Base-by-base conservation (phyloP, 2,329 filamentous ascomycete species). In the Pochonia chlamydosporia region DNA sequence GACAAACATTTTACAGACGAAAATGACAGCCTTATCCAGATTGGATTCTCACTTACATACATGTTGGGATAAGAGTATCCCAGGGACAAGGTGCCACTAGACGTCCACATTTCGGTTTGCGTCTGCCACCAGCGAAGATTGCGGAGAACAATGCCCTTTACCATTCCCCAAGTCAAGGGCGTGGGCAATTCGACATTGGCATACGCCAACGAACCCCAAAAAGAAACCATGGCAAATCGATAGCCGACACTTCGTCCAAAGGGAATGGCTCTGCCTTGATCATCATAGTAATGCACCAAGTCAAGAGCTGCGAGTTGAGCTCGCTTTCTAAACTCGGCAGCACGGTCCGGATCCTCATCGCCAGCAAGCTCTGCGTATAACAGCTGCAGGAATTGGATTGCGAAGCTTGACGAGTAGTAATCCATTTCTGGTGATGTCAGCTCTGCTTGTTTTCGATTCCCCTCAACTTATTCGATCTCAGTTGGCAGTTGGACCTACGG, bases 151-250 rank as follows among this genome's bases (percentile, higher is more conserved):
- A 91, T 75, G 2, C 87, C 87, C 63, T 89, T 89, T 14, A 90
- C 82, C 56, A 87, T 84, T 3, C 87, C 87, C 85, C 86, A 90
- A 3, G 82, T 85, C 45, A 91, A 68, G 0, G 87, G 85, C 7
- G 73, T 73, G 0, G 86, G 85, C 5, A 89, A 73, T 45, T 89
- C 84, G 43, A 89, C 82, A 54, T 82, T 82, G 4, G 86, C 85
- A 57, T 89, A 89, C 1, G 85, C 87, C 24, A 90, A 67, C 0
- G 86, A 84, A 11, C 85, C 83, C 87, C 87, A 91, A 67, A 91
- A 91, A 1, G 82, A 85, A n/a, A 85, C 82, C 82, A 90, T 90
- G 42, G 85, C 87, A 63, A 89, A 91, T n/a, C 87, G 79, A 62
- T 92, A 92, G 6, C 85, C 87, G 43, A 91, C 76, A 44, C 84